phyloP scores from a whole-genome alignment of 345 rosid genomes.

The Draba incana region DNA sequence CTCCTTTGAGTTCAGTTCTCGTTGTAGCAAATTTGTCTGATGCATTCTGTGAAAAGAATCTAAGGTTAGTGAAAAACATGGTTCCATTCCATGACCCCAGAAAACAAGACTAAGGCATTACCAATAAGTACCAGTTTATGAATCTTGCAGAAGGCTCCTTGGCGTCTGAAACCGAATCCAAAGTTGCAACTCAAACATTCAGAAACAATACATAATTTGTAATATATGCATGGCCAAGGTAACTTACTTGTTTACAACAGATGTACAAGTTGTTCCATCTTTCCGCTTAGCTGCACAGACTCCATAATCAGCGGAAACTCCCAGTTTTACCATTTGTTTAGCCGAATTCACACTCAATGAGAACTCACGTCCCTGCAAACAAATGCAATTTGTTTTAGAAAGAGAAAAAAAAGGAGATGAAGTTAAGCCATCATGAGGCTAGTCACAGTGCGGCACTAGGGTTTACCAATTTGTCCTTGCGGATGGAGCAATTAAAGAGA shows the following conservation, averaged over 20 bases:
- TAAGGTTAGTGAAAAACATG: constrained; percentile 20
- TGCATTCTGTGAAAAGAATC: constrained; percentile 56
- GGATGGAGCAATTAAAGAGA: constrained; percentile 67
- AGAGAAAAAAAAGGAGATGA: not conserved
- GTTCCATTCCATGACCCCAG: not conserved
- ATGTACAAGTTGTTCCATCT: constrained; percentile 76
- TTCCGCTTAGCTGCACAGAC: constrained; percentile 79
- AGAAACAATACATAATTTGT: not conserved
- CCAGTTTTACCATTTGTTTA: constrained; percentile 73
- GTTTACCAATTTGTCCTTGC: constrained; percentile 65
- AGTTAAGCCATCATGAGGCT: constrained; percentile 9
- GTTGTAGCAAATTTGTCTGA: constrained; percentile 60
- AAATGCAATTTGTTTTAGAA: not conserved
- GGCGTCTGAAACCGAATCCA: constrained; percentile 60
- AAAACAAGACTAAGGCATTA: constrained; percentile 33
- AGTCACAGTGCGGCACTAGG: not conserved
- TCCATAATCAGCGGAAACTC: constrained; percentile 83
- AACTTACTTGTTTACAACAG: constrained; percentile 74
- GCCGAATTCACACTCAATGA: constrained; percentile 70
- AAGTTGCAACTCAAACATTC: constrained; percentile 17
- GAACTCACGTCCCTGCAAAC: constrained; percentile 65
- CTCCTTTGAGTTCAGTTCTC: constrained; percentile 83
- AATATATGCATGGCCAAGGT: constrained; percentile 4
- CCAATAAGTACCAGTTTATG: constrained; percentile 60
- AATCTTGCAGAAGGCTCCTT: constrained; percentile 67